phyloP scores from a whole-genome alignment of 345 rosid species.

The Pistacia atlantica region DNA sequence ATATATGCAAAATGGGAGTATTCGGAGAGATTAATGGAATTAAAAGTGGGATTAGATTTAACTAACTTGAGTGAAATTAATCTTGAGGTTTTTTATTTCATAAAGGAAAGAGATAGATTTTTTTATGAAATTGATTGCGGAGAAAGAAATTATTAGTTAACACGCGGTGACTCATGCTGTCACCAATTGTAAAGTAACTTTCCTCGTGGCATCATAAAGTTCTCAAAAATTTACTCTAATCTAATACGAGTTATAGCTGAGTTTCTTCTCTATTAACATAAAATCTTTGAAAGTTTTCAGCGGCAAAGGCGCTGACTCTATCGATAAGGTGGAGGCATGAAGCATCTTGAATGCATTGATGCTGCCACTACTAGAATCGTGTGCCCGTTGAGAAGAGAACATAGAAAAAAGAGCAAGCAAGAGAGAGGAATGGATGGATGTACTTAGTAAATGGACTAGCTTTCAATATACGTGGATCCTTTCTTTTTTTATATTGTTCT shows the following conservation, averaged over 20 bases:
- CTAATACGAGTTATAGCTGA: no score
- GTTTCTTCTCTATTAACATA: no score
- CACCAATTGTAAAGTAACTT: not conserved
- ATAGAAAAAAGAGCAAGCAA: not conserved
- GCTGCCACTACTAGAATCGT: constrained; percentile 5
- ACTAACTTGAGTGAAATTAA: no score
- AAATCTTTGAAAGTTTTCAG: not conserved
- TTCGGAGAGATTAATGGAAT: no score
- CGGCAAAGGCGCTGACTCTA: constrained; percentile 2
- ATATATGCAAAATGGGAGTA: no score
- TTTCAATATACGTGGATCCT: no score
- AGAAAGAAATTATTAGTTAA: no score
- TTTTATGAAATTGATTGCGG: no score
- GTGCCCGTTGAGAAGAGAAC: not conserved
- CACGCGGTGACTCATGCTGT: not conserved
- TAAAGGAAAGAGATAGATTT: no score
- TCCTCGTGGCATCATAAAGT: not conserved
- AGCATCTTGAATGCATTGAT: constrained; percentile 4
- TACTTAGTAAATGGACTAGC: not conserved
- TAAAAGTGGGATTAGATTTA: no score
- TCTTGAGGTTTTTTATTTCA: no score
- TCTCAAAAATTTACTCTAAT: not conserved
- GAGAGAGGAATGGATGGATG: no score
- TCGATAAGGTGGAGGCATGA: not conserved
- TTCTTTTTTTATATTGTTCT: not conserved